Evolutionary conservation across 495 filamentous ascomycete genomes (phyloP), one percentile per base, ranked within the genome.

Genomic region (Aspergillus heteromorphus): DNA sequence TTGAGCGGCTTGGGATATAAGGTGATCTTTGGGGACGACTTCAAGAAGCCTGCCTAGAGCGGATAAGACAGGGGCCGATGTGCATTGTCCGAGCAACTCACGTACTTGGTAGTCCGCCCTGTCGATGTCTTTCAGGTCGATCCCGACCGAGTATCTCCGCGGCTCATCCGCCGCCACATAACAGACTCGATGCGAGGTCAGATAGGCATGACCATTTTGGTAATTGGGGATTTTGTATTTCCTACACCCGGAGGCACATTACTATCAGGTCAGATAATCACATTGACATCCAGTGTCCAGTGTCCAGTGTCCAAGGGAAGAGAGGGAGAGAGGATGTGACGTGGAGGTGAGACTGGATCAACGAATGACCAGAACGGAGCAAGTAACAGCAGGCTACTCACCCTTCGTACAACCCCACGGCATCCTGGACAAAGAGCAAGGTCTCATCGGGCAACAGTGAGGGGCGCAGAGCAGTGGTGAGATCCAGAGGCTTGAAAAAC

Each of bases 381-480:
- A 41, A 45, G 49, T 21, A 52, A 47, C 23, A 21, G n/a, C 16
- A 34, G 52, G 40, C 16, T 29, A 73, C 85, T 73, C 76, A 97
- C 92, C 95, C 93, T 78, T 97, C 89, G 73, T 99, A 99, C 58
- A 99, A 76, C 61, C 95, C 93, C 64, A 97, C 93, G 69, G 87
- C 88, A 80, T 97, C 89, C 73, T 96, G 91, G 55, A 99, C 91
- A 75, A 97, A 97, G 53, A 97, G 82, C 27, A 97, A 75, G 18
- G 81, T 79, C 71, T 97, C 93, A 74, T 96, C 95, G 57, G 91
- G 88, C 45, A 95, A 79, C 55, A 96, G 84, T 49, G 84, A 84
- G 40, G 93, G 93, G 75, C 95, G 87, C 65, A 96, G 82, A 55
- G 93, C 93, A 70, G 91, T 95, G 7, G 95, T 97, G 61, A 99